Evolutionary conservation across 148 eudicot species (phyloP), one percentile per base, ranked within the genome.

Genomic region (Suaeda aralocaspica): DNA sequence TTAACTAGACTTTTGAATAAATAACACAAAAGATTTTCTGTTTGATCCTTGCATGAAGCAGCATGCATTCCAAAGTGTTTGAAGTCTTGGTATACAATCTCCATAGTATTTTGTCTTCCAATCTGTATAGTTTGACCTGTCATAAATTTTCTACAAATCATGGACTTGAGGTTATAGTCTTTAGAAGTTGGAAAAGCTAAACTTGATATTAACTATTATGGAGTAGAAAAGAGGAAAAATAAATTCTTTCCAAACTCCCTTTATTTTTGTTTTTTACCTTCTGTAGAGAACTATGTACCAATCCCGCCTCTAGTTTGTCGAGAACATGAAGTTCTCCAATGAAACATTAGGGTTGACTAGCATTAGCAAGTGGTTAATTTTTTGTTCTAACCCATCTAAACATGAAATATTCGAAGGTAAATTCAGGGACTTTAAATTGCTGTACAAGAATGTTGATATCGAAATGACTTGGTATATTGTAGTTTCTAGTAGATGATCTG

Each of bases 361-460:
- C 59, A 24, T n/a, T 19, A 21, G 0, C 11, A 19, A 63, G 30
- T 63, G 30, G 34, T 21, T 26, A 7, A 34, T 31, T 10, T 59
- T 9, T 2, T 31, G 64, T 14, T 58, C 24, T 59, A 19, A 19
- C 7, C 19, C 26, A 60, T 19, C 65, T 34, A 34, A 60, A 26
- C 45, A 19, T 60, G n/a, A 44, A 60, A 33, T 15, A 60, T 60
- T 34, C 1, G 6, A 60, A 9, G 64, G 25, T 60, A 33, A 29
- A n/a, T n/a, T 34, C 19, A 42, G 67, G 67, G n/a, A 63, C 66
- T 63, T 28, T 59, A 10, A 63, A 63, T 24, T 63, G 49, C 67
- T 8, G 26, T 41, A 39, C 49, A 24, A 39, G 66, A 22, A 19
- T 41, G n/a, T 63, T 31, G 49, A 19, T 1, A 39, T 24, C n/a